Conservation (phyloP, 257 asterid species). For the Solanum piurae region DNA sequence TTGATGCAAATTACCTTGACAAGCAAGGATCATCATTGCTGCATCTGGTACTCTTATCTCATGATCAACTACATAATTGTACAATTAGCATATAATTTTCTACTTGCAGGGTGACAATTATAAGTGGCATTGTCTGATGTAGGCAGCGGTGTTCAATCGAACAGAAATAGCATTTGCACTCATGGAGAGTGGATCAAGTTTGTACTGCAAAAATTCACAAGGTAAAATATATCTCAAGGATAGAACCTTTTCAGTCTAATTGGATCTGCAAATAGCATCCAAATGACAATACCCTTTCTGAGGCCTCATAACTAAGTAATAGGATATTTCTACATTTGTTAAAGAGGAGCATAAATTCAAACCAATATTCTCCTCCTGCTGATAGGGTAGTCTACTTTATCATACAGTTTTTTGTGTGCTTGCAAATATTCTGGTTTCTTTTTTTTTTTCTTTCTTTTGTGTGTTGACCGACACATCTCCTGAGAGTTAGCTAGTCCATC, state of each 20-base stretch:
- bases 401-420: not conserved
- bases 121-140: conserved; percentile 6
- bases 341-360: not conserved
- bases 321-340: not conserved
- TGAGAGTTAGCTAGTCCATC: not conserved
- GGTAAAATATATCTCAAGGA: conserved; percentile 35
- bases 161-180: conserved; percentile 90
- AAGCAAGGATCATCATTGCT: conserved; percentile 88
- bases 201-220: conserved; percentile 71
- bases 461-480: not conserved
- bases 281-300: not conserved
- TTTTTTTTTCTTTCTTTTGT: not conserved
- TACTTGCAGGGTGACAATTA: conserved; percentile 1
- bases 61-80: conserved; percentile 1
- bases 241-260: not conserved
- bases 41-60: conserved; percentile 55
- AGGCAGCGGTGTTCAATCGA: conserved; percentile 95
- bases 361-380: not conserved
- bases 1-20: conserved; percentile 84
- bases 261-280: not conserved
- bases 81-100: not conserved
- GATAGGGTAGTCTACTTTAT: not conserved
- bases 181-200: conserved; percentile 75
- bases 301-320: not conserved
- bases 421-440: not conserved